Percentiles rank a stretch among this genome's conserved stretches.
These are phyloP conservation scores for Magnolia officinalis DNA, from an alignment of 164 flowering plant species.

Conservation along the genomic window DNA sequence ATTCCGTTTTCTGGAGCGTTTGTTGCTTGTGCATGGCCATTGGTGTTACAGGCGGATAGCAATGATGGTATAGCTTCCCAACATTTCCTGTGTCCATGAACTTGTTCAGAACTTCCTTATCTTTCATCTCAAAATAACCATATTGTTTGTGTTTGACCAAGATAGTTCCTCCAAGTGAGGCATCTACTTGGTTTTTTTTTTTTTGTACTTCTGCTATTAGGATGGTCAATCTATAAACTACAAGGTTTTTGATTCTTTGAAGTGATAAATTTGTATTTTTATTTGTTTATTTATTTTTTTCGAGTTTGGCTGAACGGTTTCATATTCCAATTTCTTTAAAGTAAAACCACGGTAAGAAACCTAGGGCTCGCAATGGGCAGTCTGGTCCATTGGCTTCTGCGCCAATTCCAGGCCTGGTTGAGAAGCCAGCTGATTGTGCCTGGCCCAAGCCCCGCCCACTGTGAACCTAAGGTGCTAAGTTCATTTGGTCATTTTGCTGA, in stretches of 20 bases:
- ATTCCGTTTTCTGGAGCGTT: slow-evolving; percentile 69
- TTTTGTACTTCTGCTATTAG: not conserved
- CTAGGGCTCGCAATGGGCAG: no score
- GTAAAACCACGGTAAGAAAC: not conserved
- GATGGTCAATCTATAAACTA: not conserved
- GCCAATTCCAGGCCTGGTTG: no score
- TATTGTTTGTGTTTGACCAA: not conserved
- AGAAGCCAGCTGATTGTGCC: no score
- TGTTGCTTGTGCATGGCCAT: slow-evolving; percentile 87
- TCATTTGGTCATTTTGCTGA: not conserved
- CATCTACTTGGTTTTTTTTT: not conserved
- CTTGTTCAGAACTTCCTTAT: not conserved
- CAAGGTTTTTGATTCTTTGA: not conserved
- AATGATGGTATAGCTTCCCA: slow-evolving; percentile 58
- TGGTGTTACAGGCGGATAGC: slow-evolving; percentile 88
- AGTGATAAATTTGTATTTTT: not conserved
- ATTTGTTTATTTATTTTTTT: not conserved
- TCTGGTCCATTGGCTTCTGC: no score
- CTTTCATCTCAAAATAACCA: not conserved
- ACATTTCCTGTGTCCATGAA: not conserved
- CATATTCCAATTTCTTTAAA: not conserved
- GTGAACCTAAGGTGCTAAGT: not conserved
- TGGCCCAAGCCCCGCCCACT: not conserved
- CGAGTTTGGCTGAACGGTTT: not conserved
- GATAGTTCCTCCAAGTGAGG: slow-evolving; percentile 1